A percentile compares a stretch with the other conserved stretches of the same genome.
phyloP scores from a whole-genome alignment of 768 basidiomycete genomes.

The Rhizopogon rudus region DNA sequence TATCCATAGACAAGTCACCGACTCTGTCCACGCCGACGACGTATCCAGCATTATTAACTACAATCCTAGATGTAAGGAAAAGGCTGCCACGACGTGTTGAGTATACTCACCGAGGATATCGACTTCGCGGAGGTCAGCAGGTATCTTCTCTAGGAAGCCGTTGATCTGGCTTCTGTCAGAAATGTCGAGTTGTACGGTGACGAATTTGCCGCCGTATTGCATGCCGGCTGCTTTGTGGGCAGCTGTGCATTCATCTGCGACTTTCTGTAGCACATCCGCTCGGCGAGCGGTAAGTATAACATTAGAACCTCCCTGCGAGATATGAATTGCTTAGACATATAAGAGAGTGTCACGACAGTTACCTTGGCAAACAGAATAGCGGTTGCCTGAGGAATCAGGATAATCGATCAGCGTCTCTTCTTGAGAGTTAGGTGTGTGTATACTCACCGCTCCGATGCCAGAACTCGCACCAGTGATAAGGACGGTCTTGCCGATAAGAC shows the following conservation, averaged over 20 bases:
- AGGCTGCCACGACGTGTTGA: not conserved
- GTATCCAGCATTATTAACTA: slow-evolving; percentile 82
- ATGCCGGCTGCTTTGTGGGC: slow-evolving; percentile 73
- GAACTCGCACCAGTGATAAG: slow-evolving; percentile 87
- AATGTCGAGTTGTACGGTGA: slow-evolving; percentile 71
- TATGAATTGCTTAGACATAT: not conserved
- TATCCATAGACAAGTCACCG: slow-evolving; percentile 71
- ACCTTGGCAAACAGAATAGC: slow-evolving; percentile 89
- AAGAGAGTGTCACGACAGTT: not conserved
- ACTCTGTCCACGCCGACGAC: slow-evolving; percentile 86
- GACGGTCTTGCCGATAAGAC: slow-evolving; percentile 79
- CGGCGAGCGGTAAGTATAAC: slow-evolving; percentile 82
- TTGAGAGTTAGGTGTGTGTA: not conserved
- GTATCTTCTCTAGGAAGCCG: slow-evolving; percentile 65
- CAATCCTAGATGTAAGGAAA: not conserved
- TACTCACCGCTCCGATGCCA: slow-evolving; percentile 81
- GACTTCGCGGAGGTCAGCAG: slow-evolving; percentile 61
- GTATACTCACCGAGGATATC: slow-evolving; percentile 72
- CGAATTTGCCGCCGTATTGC: slow-evolving; percentile 74
- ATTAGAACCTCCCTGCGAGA: slow-evolving; percentile 73
- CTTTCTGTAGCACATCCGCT: slow-evolving; percentile 62
- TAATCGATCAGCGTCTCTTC: not conserved
- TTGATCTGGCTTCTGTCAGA: slow-evolving; percentile 72
- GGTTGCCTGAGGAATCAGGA: slow-evolving; percentile 52
- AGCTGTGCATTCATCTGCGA: slow-evolving; percentile 58